Percentiles rank a stretch among this genome's conserved stretches.
phyloP scores from a whole-genome alignment of 768 basidiomycete species.

The Leucosporidium creatinivorum region DNA sequence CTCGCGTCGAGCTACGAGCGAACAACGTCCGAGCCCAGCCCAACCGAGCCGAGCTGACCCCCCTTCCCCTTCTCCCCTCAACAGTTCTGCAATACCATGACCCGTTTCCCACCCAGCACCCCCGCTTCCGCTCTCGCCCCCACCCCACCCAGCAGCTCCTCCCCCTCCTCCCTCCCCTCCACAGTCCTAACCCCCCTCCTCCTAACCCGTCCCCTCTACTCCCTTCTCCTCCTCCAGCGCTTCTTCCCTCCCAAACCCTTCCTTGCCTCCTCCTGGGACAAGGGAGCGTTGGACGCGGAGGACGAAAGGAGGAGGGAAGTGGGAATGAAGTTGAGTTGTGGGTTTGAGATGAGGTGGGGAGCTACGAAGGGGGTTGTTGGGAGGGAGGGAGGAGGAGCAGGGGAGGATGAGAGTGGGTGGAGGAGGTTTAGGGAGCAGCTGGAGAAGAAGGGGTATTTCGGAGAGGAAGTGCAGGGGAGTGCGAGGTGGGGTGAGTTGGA shows the following conservation, averaged over 20 bases:
- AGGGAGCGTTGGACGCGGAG: constrained; percentile 34
- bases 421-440: neutral
- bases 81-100: constrained; percentile 80
- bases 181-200: constrained; percentile 56
- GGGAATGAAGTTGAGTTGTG: constrained; percentile 93
- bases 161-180: constrained; percentile 43
- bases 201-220: constrained; percentile 87
- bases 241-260: constrained; percentile 89
- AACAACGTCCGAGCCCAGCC: neutral
- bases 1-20: no score
- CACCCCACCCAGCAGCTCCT: constrained; percentile 36
- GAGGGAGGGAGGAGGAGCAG: neutral
- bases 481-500: constrained; percentile 67
- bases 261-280: constrained; percentile 47
- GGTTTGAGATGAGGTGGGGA: constrained; percentile 67
- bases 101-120: constrained; percentile 72
- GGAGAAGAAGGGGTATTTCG: constrained; percentile 62
- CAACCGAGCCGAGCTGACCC: neutral
- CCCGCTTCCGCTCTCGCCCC: constrained; percentile 45
- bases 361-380: neutral
- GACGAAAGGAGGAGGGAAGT: constrained; percentile 74
- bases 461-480: constrained; percentile 68
- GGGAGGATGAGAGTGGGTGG: constrained; percentile 4
- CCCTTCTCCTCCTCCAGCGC: constrained; percentile 81
- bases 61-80: neutral